phyloP scores from a whole-genome alignment of 2,329 filamentous ascomycete genomes.

The Pseudocercospora crystallina region DNA sequence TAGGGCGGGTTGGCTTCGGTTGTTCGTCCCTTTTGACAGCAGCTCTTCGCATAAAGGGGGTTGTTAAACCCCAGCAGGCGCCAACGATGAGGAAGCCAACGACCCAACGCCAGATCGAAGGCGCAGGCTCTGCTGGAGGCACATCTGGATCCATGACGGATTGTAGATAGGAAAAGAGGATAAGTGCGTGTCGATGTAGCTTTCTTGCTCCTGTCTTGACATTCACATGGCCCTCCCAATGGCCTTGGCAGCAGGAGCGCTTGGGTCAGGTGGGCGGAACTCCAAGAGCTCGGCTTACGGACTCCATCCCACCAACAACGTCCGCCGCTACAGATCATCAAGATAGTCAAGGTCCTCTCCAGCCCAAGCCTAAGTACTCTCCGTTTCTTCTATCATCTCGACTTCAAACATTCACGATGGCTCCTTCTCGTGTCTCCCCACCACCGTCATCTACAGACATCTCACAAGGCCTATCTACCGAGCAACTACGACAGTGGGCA shows the following conservation, averaged over 20 bases:
- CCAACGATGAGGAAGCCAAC: conserved; percentile 88
- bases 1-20: conserved; percentile 53
- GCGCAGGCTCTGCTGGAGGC: conserved; percentile 27
- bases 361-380: no score
- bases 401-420: conserved; percentile 9
- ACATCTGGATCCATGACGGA: conserved; percentile 31
- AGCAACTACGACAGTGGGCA: conserved; percentile 67
- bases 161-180: not conserved
- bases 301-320: no score
- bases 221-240: not conserved
- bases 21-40: conserved; percentile 57
- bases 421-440: conserved; percentile 31
- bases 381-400: no score
- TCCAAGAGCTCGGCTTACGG: no score
- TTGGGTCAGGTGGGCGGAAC: no score
- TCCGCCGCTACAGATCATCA: no score
- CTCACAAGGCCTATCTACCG: conserved; percentile 61
- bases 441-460: conserved; percentile 22
- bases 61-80: conserved; percentile 89
- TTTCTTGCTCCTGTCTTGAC: not conserved
- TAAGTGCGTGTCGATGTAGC: not conserved
- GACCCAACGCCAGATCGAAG: conserved; percentile 72
- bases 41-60: conserved; percentile 81
- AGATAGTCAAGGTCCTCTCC: no score
- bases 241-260: no score